Evolutionary conservation across 2,329 filamentous ascomycete genomes (phyloP).

Genomic region (Monosporascus cannonballus): DNA sequence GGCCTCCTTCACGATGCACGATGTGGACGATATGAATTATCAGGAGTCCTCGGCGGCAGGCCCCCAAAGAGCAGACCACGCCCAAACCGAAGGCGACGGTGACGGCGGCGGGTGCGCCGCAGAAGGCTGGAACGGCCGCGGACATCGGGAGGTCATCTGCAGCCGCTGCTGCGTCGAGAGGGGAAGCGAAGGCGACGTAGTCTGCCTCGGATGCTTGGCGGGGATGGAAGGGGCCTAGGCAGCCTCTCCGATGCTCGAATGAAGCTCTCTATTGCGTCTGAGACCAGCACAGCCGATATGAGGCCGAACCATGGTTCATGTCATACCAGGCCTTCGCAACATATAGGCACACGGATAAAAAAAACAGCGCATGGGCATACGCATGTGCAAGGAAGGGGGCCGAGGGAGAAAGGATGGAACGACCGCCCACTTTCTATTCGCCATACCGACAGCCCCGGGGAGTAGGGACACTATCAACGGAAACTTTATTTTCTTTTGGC

Average conservation of each 20-base stretch:
- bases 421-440: too few species aligned
- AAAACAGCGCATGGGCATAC: too few species aligned
- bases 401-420: too few species aligned
- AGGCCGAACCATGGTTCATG: too few species aligned
- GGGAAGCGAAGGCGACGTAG: conserved; percentile 57
- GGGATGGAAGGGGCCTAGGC: conserved; percentile 33
- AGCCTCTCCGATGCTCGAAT: conserved; percentile 2
- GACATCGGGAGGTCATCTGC: conserved; percentile 52
- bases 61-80: background rate
- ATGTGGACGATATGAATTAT: conserved; percentile 31
- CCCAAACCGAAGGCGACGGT: conserved; percentile 5
- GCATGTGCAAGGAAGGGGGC: too few species aligned
- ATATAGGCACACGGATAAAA: too few species aligned
- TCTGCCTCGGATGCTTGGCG: conserved; percentile 58
- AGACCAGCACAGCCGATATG: background rate
- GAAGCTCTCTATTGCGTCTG: background rate
- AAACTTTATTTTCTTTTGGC: background rate
- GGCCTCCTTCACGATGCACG: conserved; percentile 45
- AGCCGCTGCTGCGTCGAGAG: conserved; percentile 64
- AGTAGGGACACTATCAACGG: too few species aligned
- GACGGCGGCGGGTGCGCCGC: conserved; percentile 29
- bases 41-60: conserved; percentile 3
- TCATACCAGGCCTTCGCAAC: too few species aligned
- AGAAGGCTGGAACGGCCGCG: conserved; percentile 25
- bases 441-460: too few species aligned